Percentiles rank a stretch among this genome's conserved stretches.
phyloP scores from a whole-genome alignment of 1,284 basidiomycete genomes.

The Sporisorium graminicola region DNA sequence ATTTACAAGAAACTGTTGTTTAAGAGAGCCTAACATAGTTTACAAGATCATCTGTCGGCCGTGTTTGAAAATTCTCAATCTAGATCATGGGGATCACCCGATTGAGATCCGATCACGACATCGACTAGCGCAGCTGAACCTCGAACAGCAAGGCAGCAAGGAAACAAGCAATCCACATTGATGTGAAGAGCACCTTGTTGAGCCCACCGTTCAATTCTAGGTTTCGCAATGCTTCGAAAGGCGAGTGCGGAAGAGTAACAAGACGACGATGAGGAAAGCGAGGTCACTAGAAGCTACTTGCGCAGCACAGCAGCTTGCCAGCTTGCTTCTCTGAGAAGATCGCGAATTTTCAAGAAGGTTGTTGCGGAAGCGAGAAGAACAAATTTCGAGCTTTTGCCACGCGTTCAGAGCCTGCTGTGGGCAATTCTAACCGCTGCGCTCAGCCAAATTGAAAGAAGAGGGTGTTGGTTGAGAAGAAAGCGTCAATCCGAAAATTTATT shows the following conservation, averaged over 20 bases:
- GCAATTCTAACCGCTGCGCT: neutral
- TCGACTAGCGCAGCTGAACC: neutral
- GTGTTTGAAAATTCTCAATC: too few relatives aligned
- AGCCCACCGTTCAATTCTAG: too few relatives aligned
- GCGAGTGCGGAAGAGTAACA: too few relatives aligned
- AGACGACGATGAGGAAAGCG: too few relatives aligned
- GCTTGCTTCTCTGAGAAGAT: constrained; percentile 2
- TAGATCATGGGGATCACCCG: neutral
- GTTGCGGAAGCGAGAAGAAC: constrained; percentile 49
- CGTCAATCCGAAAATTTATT: constrained; percentile 10
- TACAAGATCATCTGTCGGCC: neutral
- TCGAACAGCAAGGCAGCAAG: too few relatives aligned
- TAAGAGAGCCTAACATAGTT: neutral
- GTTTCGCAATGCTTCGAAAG: too few relatives aligned
- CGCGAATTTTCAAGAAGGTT: constrained; percentile 45
- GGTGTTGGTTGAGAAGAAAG: constrained; percentile 42
- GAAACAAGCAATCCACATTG: too few relatives aligned
- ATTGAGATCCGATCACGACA: neutral
- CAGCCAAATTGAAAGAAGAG: neutral
- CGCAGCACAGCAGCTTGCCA: too few relatives aligned
- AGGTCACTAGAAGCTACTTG: too few relatives aligned
- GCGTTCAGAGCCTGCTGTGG: neutral
- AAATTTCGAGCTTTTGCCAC: constrained; percentile 3
- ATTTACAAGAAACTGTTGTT: too few relatives aligned
- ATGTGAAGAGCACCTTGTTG: too few relatives aligned